These are phyloP conservation scores for Dactylis glomerata DNA, from an alignment of 176 grass and related monocot species.

Conservation along the genomic window DNA sequence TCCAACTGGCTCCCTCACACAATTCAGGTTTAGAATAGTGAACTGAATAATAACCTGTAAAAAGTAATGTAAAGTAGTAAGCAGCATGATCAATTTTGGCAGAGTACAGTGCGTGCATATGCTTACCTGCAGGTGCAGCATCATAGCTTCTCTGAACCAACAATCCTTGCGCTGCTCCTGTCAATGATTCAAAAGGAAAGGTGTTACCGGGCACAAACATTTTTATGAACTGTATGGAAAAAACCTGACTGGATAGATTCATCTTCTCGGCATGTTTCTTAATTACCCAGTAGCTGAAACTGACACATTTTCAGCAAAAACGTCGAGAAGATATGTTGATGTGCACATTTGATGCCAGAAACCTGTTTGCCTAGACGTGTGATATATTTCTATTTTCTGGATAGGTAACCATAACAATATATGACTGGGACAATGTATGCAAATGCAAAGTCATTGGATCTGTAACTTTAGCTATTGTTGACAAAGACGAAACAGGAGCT, in stretches of 20 bases:
- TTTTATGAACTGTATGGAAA: not conserved
- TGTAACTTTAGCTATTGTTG: constrained; percentile 53
- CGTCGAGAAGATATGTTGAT: not conserved
- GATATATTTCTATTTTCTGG: constrained; percentile 12
- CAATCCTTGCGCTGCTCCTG: not conserved
- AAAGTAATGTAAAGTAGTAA: constrained; percentile 18
- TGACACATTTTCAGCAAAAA: not conserved
- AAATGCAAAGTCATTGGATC: constrained; percentile 87
- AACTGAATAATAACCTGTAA: not conserved
- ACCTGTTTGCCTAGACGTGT: not conserved
- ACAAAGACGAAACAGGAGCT: constrained; percentile 59
- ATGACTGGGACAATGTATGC: constrained; percentile 82
- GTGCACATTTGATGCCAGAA: not conserved
- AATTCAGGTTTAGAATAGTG: not conserved
- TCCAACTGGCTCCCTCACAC: too few species aligned
- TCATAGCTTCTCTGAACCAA: constrained; percentile 11
- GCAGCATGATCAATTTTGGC: constrained; percentile 5
- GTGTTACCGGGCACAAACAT: not conserved
- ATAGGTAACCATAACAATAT: constrained; percentile 68
- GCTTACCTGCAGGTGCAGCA: constrained; percentile 2
- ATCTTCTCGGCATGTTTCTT: not conserved
- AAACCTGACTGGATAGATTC: not conserved
- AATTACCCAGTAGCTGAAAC: not conserved
- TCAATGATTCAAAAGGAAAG: constrained; percentile 34
- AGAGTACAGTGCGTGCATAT: constrained; percentile 15